Percentiles rank a stretch among this genome's conserved stretches.
Evolutionary conservation across 192 early-diverging fungal genomes (phyloP).

Genomic region (Coemansia reversa): DNA sequence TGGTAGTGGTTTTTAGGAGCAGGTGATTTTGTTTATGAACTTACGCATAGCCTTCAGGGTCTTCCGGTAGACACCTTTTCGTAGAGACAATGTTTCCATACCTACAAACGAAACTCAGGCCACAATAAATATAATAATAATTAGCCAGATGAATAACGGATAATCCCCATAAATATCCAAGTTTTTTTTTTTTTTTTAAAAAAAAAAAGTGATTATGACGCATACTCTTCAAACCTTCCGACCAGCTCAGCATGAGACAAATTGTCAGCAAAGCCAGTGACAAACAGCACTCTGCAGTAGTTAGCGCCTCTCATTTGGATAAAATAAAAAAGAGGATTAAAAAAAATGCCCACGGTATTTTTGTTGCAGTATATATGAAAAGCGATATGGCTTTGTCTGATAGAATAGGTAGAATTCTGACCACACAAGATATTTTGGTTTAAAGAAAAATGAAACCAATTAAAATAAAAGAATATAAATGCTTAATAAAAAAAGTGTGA

Average conservation of each 20-base stretch:
- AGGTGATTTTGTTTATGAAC: constrained; percentile 14
- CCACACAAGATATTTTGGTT: too few relatives aligned
- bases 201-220: background rate
- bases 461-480: background rate
- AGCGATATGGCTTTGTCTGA: too few relatives aligned
- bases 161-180: too few relatives aligned
- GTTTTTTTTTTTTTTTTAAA: too few relatives aligned
- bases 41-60: constrained; percentile 41
- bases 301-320: constrained; percentile 16
- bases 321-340: too few relatives aligned
- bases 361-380: too few relatives aligned
- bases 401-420: too few relatives aligned
- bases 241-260: constrained; percentile 35
- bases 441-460: constrained; percentile 1
- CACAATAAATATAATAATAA: background rate
- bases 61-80: constrained; percentile 17
- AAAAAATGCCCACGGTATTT: too few relatives aligned
- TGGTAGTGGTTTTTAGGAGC: too few relatives aligned
- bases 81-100: constrained; percentile 45
- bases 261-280: constrained; percentile 32
- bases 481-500: constrained; percentile 1
- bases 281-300: constrained; percentile 36
- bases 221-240: constrained; percentile 48
- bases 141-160: background rate
- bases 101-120: constrained; percentile 16